Conservation (phyloP, 306 rosid genomes). For the Ziziphus jujuba region DNA sequence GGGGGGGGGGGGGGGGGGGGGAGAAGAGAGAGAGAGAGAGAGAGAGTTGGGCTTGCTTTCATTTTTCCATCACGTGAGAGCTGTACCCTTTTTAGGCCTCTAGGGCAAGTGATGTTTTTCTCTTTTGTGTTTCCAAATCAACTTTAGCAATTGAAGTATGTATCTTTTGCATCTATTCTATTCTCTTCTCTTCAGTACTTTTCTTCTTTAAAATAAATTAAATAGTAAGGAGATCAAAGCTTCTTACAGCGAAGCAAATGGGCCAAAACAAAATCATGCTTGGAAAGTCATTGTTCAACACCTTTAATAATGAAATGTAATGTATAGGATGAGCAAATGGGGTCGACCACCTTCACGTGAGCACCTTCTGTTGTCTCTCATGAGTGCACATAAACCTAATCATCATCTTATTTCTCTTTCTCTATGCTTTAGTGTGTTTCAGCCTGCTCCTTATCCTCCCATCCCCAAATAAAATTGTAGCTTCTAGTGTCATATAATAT, state of each 20-base stretch:
- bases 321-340: neutral
- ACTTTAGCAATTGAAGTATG: neutral
- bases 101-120: neutral
- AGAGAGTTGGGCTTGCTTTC: too few relatives aligned
- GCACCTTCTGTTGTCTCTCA: constrained; percentile 58
- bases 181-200: neutral
- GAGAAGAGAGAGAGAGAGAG: too few relatives aligned
- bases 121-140: neutral
- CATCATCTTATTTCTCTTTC: constrained; percentile 11
- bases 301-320: too few relatives aligned
- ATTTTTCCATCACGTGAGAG: constrained; percentile 39
- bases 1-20: too few relatives aligned
- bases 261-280: constrained; percentile 14
- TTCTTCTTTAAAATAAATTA: neutral
- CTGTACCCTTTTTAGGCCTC: constrained; percentile 24
- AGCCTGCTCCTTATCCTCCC: neutral
- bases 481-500: too few relatives aligned
- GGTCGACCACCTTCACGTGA: constrained; percentile 58
- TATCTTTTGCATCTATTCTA: neutral
- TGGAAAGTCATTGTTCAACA: neutral
- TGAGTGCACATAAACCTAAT: constrained; percentile 37
- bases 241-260: neutral
- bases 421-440: constrained; percentile 16
- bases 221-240: neutral
- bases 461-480: neutral